Evolutionary conservation across 768 basidiomycete species (phyloP).

Genomic region (Psilocybe sp.): DNA sequence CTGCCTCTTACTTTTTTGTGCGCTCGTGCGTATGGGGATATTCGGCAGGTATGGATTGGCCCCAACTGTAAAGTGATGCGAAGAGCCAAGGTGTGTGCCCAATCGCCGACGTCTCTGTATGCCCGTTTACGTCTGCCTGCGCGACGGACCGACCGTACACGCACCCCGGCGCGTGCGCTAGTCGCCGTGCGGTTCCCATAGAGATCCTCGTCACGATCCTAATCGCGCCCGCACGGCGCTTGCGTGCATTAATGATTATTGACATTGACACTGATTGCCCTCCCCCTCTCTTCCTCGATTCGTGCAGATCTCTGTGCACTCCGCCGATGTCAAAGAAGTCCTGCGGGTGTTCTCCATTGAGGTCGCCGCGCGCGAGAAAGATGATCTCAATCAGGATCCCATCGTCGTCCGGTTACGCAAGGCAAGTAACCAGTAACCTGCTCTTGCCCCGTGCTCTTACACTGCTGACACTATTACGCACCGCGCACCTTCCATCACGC

Average conservation of each 20-base stretch:
- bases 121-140: no score
- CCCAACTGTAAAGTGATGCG: slow-evolving; percentile 85
- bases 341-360: slow-evolving; percentile 83
- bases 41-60: slow-evolving; percentile 71
- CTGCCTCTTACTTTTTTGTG: slow-evolving; percentile 13
- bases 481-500: no score
- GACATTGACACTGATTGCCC: slow-evolving; percentile 13
- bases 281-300: slow-evolving; percentile 12
- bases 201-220: slow-evolving; percentile 22
- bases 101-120: no score
- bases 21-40: background rate
- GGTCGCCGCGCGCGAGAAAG: slow-evolving; percentile 78
- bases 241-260: no score
- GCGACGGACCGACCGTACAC: slow-evolving; percentile 6
- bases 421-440: slow-evolving; percentile 41
- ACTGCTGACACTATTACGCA: slow-evolving; percentile 8
- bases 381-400: slow-evolving; percentile 85
- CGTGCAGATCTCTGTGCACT: slow-evolving; percentile 84
- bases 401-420: slow-evolving; percentile 81
- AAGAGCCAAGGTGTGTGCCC: slow-evolving; percentile 71
- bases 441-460: slow-evolving; percentile 8
- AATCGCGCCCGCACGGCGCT: no score
- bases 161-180: slow-evolving; percentile 23
- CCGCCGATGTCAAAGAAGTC: slow-evolving; percentile 82
- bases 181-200: slow-evolving; percentile 24